A percentile compares a stretch with the other conserved stretches of the same genome.
These are phyloP conservation scores for Plasmodium reichenowi DNA, from an alignment of 169 alveolate species.

Conservation along the genomic window DNA sequence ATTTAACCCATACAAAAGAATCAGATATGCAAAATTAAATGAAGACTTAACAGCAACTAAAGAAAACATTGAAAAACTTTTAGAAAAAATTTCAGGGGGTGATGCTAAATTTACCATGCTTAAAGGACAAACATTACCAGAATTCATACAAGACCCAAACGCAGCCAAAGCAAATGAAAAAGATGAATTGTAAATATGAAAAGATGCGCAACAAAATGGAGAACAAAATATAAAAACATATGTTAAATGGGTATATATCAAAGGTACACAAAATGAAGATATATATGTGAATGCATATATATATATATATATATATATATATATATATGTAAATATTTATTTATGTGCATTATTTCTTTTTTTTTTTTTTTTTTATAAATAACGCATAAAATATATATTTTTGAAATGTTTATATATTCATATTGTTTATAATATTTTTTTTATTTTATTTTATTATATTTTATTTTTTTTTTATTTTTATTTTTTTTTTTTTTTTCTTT, in stretches of 20 bases:
- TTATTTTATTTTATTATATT: too few species aligned
- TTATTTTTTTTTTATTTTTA: too few species aligned
- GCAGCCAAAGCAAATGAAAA: constrained; percentile 14
- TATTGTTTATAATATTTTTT: not conserved
- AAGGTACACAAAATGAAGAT: not conserved
- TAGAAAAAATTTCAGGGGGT: constrained; percentile 90
- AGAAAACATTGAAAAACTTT: constrained; percentile 82
- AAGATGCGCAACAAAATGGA: not conserved
- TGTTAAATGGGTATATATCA: not conserved
- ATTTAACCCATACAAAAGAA: constrained; percentile 88
- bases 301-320: not conserved
- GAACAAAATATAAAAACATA: not conserved
- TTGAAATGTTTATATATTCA: not conserved
- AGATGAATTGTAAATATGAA: constrained; percentile 41
- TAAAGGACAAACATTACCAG: constrained; percentile 86
- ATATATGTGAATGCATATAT: not conserved
- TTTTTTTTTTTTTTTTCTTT: too few species aligned
- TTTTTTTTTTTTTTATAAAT: not conserved
- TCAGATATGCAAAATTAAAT: constrained; percentile 84
- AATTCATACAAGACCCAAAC: constrained; percentile 73
- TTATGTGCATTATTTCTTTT: not conserved
- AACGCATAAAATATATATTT: not conserved
- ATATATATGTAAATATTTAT: not conserved
- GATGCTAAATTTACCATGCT: constrained; percentile 88
- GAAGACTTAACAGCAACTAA: constrained; percentile 82